phyloP scores from a whole-genome alignment of 108 stramenopile genomes.

The Craspedostauros australis region DNA sequence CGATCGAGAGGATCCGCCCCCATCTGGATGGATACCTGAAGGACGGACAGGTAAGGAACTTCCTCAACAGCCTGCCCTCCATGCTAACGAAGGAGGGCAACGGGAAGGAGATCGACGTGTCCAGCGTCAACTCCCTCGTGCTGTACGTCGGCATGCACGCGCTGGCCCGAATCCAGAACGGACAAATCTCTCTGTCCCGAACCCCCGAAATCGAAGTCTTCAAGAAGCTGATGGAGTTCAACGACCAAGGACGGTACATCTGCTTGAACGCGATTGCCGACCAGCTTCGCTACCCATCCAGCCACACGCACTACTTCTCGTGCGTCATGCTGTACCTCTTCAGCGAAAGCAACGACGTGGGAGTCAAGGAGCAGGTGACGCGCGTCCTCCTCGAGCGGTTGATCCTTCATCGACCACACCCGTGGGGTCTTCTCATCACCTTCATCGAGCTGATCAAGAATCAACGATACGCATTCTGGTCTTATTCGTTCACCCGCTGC shows the following conservation, averaged over 20 bases:
- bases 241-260: slow-evolving; percentile 92
- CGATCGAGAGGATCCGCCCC: slow-evolving; percentile 56
- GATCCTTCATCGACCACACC: slow-evolving; percentile 98
- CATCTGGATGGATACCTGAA: slow-evolving; percentile 91
- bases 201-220: slow-evolving; percentile 85
- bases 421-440: slow-evolving; percentile 91
- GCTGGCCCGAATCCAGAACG: slow-evolving; percentile 71
- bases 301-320: slow-evolving; percentile 98
- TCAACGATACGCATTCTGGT: slow-evolving; percentile 97
- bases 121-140: slow-evolving; percentile 91
- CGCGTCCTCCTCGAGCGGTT: slow-evolving; percentile 96
- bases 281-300: slow-evolving; percentile 99
- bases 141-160: slow-evolving; percentile 92
- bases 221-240: slow-evolving; percentile 86
- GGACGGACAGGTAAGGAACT: slow-evolving; percentile 79
- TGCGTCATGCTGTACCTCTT: slow-evolving; percentile 96
- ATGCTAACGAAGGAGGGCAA: slow-evolving; percentile 67
- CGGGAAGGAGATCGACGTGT: slow-evolving; percentile 70
- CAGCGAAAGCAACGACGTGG: slow-evolving; percentile 87
- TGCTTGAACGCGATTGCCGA: slow-evolving; percentile 98
- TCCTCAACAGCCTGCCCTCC: slow-evolving; percentile 66
- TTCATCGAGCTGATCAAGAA: slow-evolving; percentile 99
- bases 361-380: slow-evolving; percentile 97
- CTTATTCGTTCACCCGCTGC: slow-evolving; percentile 95
- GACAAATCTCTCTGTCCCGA: slow-evolving; percentile 69